These are phyloP conservation scores for Rhizophora mangle DNA, from an alignment of 345 rosid genomes.

Conservation along the genomic window DNA sequence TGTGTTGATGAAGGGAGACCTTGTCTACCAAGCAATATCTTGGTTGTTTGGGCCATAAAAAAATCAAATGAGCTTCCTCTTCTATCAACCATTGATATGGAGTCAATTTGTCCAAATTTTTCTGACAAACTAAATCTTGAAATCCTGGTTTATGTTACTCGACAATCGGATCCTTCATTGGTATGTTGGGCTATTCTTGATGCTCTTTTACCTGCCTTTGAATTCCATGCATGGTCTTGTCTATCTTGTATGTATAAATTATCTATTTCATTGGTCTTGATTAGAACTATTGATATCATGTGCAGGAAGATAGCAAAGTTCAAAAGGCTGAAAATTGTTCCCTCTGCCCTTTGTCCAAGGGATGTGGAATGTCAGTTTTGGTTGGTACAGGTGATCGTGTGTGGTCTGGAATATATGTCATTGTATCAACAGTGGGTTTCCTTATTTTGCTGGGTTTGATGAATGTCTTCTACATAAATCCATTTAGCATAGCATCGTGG, in stretches of 20 bases:
- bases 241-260: background rate
- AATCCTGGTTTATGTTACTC: conserved; percentile 58
- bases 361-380: conserved; percentile 58
- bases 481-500: conserved; percentile 50
- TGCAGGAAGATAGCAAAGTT: conserved; percentile 74
- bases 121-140: conserved; percentile 54
- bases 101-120: conserved; percentile 55
- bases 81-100: conserved; percentile 54
- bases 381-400: conserved; percentile 72
- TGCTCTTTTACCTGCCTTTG: background rate
- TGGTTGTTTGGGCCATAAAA: conserved; percentile 81
- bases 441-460: conserved; percentile 37
- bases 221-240: background rate
- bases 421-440: conserved; percentile 58
- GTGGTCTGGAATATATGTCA: conserved; percentile 73
- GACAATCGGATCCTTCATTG: conserved; percentile 66
- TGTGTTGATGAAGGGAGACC: conserved; percentile 57
- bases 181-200: conserved; percentile 32
- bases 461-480: conserved; percentile 57
- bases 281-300: background rate
- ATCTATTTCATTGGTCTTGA: conserved; percentile 1
- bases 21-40: conserved; percentile 61
- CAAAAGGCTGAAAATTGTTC: conserved; percentile 27
- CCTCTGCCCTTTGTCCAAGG: conserved; percentile 32
- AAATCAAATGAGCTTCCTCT: conserved; percentile 74